Conservation (phyloP, 768 basidiomycete species). For the Mrakia blollopis region DNA sequence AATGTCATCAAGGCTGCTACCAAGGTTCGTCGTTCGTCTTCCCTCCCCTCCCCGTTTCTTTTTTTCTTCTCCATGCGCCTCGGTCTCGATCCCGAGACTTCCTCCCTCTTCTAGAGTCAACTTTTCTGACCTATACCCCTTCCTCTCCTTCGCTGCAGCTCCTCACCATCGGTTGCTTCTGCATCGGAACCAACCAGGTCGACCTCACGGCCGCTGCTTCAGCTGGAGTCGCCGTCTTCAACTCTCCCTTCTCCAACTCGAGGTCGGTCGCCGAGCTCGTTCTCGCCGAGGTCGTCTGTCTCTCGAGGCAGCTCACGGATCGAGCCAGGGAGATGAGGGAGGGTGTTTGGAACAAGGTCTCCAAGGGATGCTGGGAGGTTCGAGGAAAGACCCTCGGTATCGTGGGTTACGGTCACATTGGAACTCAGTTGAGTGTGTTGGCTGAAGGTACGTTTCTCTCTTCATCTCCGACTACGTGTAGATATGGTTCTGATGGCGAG, state of each 20-base stretch:
- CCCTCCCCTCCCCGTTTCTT: not conserved
- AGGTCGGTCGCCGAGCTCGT: conserved; percentile 98
- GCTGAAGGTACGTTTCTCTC: conserved; percentile 55
- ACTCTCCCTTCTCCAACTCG: conserved; percentile 92
- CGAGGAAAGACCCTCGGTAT: conserved; percentile 97
- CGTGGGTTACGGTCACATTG: conserved; percentile 97
- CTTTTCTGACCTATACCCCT: not conserved
- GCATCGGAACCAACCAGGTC: conserved; percentile 98
- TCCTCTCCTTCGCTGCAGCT: conserved; percentile 53
- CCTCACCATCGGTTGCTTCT: conserved; percentile 95
- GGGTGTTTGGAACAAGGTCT: conserved; percentile 98
- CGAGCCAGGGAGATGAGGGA: conserved; percentile 78
- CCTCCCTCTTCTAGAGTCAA: not conserved
- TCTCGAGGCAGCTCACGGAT: conserved; percentile 90
- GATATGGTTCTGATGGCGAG: no score
- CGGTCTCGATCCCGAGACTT: not conserved
- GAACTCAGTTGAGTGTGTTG: conserved; percentile 91
- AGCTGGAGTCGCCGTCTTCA: conserved; percentile 95
- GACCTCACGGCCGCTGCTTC: conserved; percentile 76
- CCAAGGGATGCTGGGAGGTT: conserved; percentile 96
- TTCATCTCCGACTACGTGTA: no score
- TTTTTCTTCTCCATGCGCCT: not conserved
- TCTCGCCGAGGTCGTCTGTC: conserved; percentile 83
- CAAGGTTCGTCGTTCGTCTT: conserved; percentile 56
- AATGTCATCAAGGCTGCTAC: conserved; percentile 78